Conservation (phyloP, 257 asterid species). For the Cruciata laevipes region DNA sequence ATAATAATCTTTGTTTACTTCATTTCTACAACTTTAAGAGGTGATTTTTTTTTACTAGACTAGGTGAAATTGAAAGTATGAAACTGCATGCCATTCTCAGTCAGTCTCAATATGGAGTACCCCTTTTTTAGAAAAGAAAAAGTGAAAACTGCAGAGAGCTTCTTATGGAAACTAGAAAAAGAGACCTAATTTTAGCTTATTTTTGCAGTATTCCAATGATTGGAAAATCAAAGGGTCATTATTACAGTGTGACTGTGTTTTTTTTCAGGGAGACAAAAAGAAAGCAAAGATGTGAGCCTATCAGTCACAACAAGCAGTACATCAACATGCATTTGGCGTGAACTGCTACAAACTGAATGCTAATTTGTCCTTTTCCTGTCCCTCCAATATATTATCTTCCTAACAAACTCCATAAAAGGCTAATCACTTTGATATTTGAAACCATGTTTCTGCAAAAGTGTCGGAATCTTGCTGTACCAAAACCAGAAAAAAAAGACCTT, state of each 20-base stretch:
- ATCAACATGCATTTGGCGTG: background rate
- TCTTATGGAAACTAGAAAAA: background rate
- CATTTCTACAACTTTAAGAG: too few species aligned
- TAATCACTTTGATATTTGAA: background rate
- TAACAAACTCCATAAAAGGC: background rate
- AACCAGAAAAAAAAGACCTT: too few species aligned
- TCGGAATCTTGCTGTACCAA: background rate
- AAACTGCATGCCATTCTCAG: background rate
- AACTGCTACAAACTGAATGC: background rate
- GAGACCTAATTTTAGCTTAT: too few species aligned
- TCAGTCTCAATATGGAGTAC: too few species aligned
- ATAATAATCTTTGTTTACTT: too few species aligned
- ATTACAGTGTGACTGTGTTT: background rate
- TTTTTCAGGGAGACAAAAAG: slow-evolving; percentile 4
- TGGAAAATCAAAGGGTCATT: background rate
- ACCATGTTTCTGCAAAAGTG: slow-evolving; percentile 7
- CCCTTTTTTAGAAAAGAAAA: background rate
- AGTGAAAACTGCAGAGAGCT: background rate
- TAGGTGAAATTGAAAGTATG: too few species aligned
- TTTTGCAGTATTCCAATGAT: too few species aligned
- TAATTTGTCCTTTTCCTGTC: background rate
- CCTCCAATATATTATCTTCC: background rate
- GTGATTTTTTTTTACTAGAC: background rate
- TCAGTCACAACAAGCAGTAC: background rate
- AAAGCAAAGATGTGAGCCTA: background rate